A percentile compares a stretch with the other conserved stretches of the same genome.
Evolutionary conservation across 2,329 filamentous ascomycete species (phyloP).

Genomic region (Cladophialophora immunda): DNA sequence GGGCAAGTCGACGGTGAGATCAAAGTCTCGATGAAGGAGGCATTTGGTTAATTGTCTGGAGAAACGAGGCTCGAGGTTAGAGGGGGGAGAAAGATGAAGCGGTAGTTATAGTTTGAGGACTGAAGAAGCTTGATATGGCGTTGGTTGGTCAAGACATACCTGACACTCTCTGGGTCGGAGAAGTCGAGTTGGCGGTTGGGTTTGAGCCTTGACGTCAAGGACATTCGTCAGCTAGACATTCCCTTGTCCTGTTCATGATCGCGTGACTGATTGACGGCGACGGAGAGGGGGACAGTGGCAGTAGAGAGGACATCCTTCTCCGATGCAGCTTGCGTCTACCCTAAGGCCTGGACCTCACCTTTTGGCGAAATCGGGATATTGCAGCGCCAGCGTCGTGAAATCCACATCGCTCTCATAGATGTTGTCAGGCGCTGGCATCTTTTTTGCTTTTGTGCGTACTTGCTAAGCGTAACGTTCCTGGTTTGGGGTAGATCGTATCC

Average conservation of each 20-base stretch:
- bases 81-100: conserved; percentile 1
- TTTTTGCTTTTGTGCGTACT: not conserved
- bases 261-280: not conserved
- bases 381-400: conserved; percentile 67
- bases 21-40: conserved; percentile 79
- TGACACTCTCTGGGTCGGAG: conserved; percentile 75
- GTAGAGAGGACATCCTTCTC: not conserved
- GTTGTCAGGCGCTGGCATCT: conserved; percentile 37
- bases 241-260: not conserved
- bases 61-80: not conserved
- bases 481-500: not conserved
- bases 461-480: not conserved
- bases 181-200: conserved; percentile 76
- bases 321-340: conserved; percentile 31
- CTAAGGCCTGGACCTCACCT: conserved; percentile 48
- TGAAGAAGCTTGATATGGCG: not conserved
- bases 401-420: conserved; percentile 55
- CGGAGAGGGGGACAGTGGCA: not conserved
- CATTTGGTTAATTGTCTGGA: conserved; percentile 75
- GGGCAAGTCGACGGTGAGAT: conserved; percentile 74
- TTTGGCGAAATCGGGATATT: conserved; percentile 68
- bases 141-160: conserved; percentile 58
- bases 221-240: not conserved
- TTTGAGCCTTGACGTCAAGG: conserved; percentile 54
- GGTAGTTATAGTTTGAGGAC: too few relatives aligned